Base-by-base conservation (phyloP, 495 filamentous ascomycete genomes). In the Peziza echinospora region DNA sequence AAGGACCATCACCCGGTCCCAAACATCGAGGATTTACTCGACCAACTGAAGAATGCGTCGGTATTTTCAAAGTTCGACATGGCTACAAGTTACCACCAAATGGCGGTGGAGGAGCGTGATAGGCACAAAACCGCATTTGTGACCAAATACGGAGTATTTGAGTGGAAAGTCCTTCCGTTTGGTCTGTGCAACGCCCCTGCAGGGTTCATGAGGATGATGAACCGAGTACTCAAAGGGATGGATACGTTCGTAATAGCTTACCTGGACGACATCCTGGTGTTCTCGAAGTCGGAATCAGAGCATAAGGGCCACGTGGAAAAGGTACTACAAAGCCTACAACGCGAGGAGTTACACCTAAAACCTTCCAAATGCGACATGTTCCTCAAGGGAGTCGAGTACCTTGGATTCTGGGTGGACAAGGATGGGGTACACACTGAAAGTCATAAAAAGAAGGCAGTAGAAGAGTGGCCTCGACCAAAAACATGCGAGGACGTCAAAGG, bases 1-100 rank as follows among this genome's bases (percentile, higher is more conserved):
- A 68, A 67, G 45, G 61, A 74, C 41, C 24, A 52, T 0, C 68
- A 71, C 44, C 64, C 64, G 0, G 26, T 72, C 0, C 65, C 65
- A 0, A 37, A 67, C 6, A 68, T 69, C 21, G 41, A 67, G n/a
- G 61, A 75, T 44, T 55, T 60, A 9, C 43, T 72, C 2, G 24
- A 54, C 13, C 22, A 49, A 0, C 26, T 73, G 0, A 23, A 21
- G 0, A 51, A 50, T 25, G 56, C 58, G 1, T 60, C 52, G 37
- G 52, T 58, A 6, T 48, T 48, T 5, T 11, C 37, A 0, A 51
- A 51, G 25, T 11, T 48, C 2, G 39, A 48, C 21, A 16, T 51
- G 2, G 16, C 17, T 2, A 22, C 3, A 8, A 40, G 49, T 5
- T 51, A 51, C 9, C 17, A 48, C 24, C 45, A 51, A 47, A 51